Percentiles rank a stretch among this genome's conserved stretches.
phyloP scores from a whole-genome alignment of 2,329 filamentous ascomycete genomes.

The Pseudogymnoascus sp. region DNA sequence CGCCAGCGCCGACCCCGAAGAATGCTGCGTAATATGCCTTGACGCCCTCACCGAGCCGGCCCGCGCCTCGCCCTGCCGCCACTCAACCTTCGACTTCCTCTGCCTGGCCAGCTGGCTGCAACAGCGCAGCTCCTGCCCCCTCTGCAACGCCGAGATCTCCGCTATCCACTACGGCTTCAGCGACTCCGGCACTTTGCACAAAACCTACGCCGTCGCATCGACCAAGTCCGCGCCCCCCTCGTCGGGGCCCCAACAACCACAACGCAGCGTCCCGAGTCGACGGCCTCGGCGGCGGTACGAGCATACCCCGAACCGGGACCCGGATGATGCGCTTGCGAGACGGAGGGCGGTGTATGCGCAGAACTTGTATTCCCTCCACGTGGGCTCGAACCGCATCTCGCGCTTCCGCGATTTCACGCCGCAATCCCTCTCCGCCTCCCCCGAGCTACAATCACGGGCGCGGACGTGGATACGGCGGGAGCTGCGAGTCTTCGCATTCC shows the following conservation, averaged over 20 bases:
- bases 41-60: constrained; percentile 65
- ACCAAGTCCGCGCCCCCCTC: constrained; percentile 7
- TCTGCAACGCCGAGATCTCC: constrained; percentile 56
- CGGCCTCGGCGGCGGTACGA: constrained; percentile 14
- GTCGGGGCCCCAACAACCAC: neutral
- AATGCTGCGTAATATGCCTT: constrained; percentile 81
- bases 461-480: constrained; percentile 77
- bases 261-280: constrained; percentile 12
- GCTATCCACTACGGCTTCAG: constrained; percentile 61
- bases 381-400: constrained; percentile 73
- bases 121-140: constrained; percentile 62
- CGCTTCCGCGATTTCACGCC: constrained; percentile 68
- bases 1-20: constrained; percentile 23
- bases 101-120: constrained; percentile 80
- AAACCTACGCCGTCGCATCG: constrained; percentile 47
- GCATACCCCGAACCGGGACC: constrained; percentile 10
- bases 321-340: constrained; percentile 32
- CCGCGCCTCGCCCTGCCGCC: constrained; percentile 65
- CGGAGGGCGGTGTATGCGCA: constrained; percentile 67
- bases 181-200: no score
- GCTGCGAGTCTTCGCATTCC: constrained; percentile 71
- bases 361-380: constrained; percentile 66
- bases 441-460: constrained; percentile 63
- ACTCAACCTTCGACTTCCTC: constrained; percentile 74
- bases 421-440: constrained; percentile 42